Conservation (phyloP, 2,329 filamentous ascomycete genomes). For the Phoma herbarum region DNA sequence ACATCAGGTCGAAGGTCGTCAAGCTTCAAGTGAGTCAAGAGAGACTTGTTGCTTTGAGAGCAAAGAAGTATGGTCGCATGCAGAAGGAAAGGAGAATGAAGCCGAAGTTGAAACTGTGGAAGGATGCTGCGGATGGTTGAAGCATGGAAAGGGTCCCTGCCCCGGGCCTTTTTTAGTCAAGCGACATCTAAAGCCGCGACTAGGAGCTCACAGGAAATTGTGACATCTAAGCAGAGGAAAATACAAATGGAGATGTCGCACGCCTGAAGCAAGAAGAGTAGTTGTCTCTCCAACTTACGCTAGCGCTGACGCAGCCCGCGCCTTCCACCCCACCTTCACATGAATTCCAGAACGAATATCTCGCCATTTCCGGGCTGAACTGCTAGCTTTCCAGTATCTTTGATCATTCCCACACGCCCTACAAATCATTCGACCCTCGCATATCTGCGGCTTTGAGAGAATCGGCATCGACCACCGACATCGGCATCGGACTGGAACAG, state of each 20-base stretch:
- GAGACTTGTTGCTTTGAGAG: neutral
- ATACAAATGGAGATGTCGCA: neutral
- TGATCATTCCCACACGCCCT: neutral
- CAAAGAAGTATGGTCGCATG: neutral
- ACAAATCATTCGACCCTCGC: neutral
- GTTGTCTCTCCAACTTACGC: neutral
- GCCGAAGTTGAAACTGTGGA: neutral
- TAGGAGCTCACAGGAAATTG: neutral
- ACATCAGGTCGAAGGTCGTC: neutral
- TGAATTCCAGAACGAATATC: neutral
- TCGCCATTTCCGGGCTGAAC: neutral
- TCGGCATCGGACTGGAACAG: slow-evolving; percentile 3
- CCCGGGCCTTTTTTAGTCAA: no score
- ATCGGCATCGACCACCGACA: slow-evolving; percentile 3
- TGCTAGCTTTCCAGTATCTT: neutral
- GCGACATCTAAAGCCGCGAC: no score
- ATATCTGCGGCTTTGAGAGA: slow-evolving; percentile 4
- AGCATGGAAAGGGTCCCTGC: neutral
- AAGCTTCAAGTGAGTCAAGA: neutral
- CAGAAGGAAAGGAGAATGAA: neutral
- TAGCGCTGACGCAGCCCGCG: slow-evolving; percentile 6
- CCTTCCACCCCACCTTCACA: neutral
- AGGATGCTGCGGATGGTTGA: neutral
- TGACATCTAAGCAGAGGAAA: neutral
- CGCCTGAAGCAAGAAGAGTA: neutral